Conservation (phyloP, 768 basidiomycete species). For the Suillus lakei region DNA sequence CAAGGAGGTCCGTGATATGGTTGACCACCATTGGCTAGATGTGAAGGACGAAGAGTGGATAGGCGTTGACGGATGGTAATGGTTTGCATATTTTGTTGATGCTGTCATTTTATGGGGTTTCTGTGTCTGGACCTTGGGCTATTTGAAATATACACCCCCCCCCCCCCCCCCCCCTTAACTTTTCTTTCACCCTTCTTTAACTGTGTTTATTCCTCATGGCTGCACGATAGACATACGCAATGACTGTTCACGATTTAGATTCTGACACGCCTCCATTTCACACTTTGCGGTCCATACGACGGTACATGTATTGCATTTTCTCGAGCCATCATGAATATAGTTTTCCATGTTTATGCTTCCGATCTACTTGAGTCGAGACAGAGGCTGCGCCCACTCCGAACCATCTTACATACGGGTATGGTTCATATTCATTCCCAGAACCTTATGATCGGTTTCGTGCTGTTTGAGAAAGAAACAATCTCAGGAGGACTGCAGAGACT, state of each 20-base stretch:
- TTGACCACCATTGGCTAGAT: slow-evolving; percentile 76
- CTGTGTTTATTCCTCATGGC: neutral
- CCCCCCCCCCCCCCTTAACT: neutral
- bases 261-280: neutral
- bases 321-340: neutral
- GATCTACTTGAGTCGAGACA: neutral
- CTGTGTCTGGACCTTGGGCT: slow-evolving; percentile 15
- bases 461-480: too few relatives aligned
- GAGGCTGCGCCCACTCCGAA: neutral
- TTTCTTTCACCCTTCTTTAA: slow-evolving; percentile 10
- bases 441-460: neutral
- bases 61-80: slow-evolving; percentile 36
- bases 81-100: neutral
- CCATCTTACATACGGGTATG: neutral
- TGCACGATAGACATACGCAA: neutral
- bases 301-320: neutral
- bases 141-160: slow-evolving; percentile 7
- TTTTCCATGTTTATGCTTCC: neutral
- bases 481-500: neutral
- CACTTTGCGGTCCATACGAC: neutral
- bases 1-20: slow-evolving; percentile 72
- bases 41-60: slow-evolving; percentile 37
- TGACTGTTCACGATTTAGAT: neutral
- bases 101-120: neutral
- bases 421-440: neutral